Evolutionary conservation across 2,329 filamentous ascomycete species (phyloP), one percentile per base, ranked within the genome.

Genomic region (Hymenoscyphus occultus): DNA sequence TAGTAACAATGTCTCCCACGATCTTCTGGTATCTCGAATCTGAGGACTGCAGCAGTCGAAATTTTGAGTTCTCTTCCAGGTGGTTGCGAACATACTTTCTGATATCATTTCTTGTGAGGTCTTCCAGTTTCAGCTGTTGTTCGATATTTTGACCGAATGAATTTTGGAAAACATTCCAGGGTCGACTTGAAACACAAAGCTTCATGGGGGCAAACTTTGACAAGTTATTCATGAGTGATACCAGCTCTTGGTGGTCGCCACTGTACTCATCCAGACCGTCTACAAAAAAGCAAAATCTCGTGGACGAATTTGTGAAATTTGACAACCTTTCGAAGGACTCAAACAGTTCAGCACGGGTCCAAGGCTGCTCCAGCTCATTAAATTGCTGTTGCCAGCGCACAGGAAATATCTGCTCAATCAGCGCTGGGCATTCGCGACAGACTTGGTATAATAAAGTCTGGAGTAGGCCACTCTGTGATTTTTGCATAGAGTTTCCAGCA

Each of bases 401-500:
- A 7, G 19, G 28, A 45, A 39, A 63, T 5, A 57, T 39, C 1
- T 39, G 12, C n/a, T 14, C n/a, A 19, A 68, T 61, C 7, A 68
- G 14, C 1, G 48, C 32, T 2, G 62, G 66, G 45, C 59, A 60
- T 32, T 65, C 39, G 1, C 56, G 12, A 2, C 66, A 39, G 10
- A 60, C 48, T 16, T 65, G 40, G 31, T 59, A 67, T 2, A 67
- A 40, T 14, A 68, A 16, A 5, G 65, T 62, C 12, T 51, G 59
- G 22, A 67, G 48, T 1, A 69, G 57, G 1, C 67, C 65, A 6
- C 59, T 9, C 59, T 64, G 61, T 10, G 65, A 66, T 45, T 65
- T 65, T 42, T 69, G 64, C 32, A 64, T 45, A 9, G 14, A 6
- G 1, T 76, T 77, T 7, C 77, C 78, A 19, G 76, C 76, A 3